Evolutionary conservation across 2,329 filamentous ascomycete species (phyloP).

Genomic region (Phaeosphaeriaceae sp.): DNA sequence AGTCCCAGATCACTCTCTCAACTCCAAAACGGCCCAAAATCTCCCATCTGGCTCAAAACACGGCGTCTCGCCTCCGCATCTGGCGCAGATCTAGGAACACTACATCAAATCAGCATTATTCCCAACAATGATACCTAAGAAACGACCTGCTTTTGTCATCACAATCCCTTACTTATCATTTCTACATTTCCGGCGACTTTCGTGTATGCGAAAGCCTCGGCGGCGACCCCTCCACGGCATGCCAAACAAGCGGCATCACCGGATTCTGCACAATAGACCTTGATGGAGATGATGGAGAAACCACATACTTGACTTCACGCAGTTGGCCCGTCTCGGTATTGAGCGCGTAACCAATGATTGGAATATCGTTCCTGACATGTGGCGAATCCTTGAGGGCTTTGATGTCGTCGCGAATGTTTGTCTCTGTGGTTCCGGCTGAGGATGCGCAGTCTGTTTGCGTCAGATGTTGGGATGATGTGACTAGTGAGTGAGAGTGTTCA

Average conservation of each 20-base stretch:
- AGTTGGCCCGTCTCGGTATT: slow-evolving; percentile 17
- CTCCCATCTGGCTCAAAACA: slow-evolving; percentile 19
- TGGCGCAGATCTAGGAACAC: slow-evolving; percentile 15
- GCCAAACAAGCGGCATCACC: slow-evolving; percentile 5
- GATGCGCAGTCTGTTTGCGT: slow-evolving; percentile 16
- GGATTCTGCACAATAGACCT: background rate
- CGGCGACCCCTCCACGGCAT: background rate
- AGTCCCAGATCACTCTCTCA: slow-evolving; percentile 3
- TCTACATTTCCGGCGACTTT: background rate
- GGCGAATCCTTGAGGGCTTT: slow-evolving; percentile 13
- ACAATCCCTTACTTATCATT: background rate
- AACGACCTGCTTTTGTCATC: background rate
- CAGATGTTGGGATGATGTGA: background rate
- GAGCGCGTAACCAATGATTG: slow-evolving; percentile 28
- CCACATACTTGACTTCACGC: slow-evolving; percentile 30
- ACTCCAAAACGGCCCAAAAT: slow-evolving; percentile 34
- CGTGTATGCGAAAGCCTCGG: background rate
- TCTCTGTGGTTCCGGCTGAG: slow-evolving; percentile 11
- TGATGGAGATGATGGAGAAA: background rate
- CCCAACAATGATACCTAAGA: background rate
- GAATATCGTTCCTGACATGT: slow-evolving; percentile 22
- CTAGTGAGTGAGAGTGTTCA: background rate
- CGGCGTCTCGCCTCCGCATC: slow-evolving; percentile 20
- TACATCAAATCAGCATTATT: slow-evolving; percentile 1
- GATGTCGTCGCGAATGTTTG: slow-evolving; percentile 22